Conservation (phyloP, 495 filamentous ascomycete genomes). For the Xylaria longipes region DNA sequence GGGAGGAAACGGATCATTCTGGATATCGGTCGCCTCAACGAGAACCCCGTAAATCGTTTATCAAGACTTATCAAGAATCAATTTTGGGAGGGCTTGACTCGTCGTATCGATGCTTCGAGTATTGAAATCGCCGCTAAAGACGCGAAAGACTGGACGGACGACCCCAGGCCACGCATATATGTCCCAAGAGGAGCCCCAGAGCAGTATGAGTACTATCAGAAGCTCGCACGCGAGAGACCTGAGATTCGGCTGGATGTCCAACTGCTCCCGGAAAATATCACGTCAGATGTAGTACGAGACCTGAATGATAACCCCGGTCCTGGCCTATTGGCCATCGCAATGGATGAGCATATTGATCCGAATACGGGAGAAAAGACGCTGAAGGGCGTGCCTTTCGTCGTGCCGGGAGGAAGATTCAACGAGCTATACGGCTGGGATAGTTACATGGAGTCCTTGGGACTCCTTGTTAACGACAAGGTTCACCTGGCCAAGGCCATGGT, state of each 20-base stretch:
- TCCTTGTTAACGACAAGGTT: constrained; percentile 80
- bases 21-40: constrained; percentile 84
- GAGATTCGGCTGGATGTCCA: constrained; percentile 87
- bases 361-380: constrained; percentile 69
- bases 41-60: constrained; percentile 89
- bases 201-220: constrained; percentile 85
- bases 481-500: constrained; percentile 93
- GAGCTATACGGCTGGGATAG: constrained; percentile 98
- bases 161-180: constrained; percentile 91
- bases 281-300: constrained; percentile 70
- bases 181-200: constrained; percentile 83
- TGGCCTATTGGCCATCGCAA: constrained; percentile 85
- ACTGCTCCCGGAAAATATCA: constrained; percentile 73
- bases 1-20: constrained; percentile 84
- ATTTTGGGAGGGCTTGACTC: constrained; percentile 89
- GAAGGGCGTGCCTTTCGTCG: constrained; percentile 88
- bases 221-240: constrained; percentile 74
- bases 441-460: constrained; percentile 91
- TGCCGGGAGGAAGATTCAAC: constrained; percentile 96
- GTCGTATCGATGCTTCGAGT: constrained; percentile 85
- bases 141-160: constrained; percentile 87
- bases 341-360: constrained; percentile 74
- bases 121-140: constrained; percentile 86
- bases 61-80: constrained; percentile 82
- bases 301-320: constrained; percentile 90